Base-by-base conservation (phyloP, 169 alveolate genomes). In the Haemoproteus tartakovskyi region DNA sequence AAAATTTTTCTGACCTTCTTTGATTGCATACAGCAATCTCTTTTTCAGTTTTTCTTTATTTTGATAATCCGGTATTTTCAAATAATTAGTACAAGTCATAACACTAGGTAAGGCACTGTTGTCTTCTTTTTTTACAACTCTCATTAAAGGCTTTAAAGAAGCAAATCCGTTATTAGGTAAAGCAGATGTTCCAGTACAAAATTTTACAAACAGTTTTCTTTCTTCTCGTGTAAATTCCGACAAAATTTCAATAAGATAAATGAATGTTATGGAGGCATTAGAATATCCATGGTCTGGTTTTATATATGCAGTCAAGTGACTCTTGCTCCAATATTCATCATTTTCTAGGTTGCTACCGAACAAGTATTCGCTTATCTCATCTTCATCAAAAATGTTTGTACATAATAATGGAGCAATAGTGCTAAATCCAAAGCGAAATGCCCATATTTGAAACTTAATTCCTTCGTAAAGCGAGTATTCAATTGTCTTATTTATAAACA, bases 51-150 rank as follows among this genome's bases (percentile, higher is more conserved):
- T 87, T 38, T 91, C 96, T 60, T 64, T 86, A 40, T 93, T 57
- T 29, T 93, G 84, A 87, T 95, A 96, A 62, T 90, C 95, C 3
- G 99, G 99, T 29, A 96, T 84, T 87, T 96, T 96, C 30, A 96
- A 70, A 81, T 94, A 95, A 82, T 95, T 95, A 51, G 97, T 91
- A 79, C 99, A 96, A 11, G 98, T 95, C 98, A 95, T 95, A 48
- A 93, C 98, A 60, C 96, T 89, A 24, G 98, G 98, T 59, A 96
- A 87, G 60, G 60, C 62, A 64, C 79, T 37, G 47, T 86, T 80
- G 63, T 80, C 86, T 45, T 92, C 85, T 64, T 91, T 94, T 78
- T 91, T 89, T 30, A 92, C 97, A 33, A 94, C 94, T 40, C 78
- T 85, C 94, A 92, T 86, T 78, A 87, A 43, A 3, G 95, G 95